Evolutionary conservation across 257 asterid species (phyloP).

Genomic region (Solanum arcanum): DNA sequence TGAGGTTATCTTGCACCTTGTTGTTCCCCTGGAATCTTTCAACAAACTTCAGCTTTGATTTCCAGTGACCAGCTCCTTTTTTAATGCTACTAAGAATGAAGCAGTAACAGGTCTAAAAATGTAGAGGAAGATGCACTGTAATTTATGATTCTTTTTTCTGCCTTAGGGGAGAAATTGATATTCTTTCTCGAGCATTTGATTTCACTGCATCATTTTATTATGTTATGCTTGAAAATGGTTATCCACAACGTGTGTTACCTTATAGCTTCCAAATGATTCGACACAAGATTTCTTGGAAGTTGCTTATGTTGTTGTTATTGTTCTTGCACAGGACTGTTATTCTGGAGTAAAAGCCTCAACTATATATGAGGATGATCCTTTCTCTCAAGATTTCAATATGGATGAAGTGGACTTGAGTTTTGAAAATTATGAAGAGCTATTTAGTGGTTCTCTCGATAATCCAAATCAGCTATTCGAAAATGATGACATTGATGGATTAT

Average conservation of each 20-base stretch:
- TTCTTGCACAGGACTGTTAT: slow-evolving; percentile 31
- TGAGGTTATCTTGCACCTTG: not conserved
- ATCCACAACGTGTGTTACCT: not conserved
- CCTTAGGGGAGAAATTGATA: not conserved
- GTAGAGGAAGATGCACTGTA: not conserved
- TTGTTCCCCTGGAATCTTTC: not conserved
- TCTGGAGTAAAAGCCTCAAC: slow-evolving; percentile 35
- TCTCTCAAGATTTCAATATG: slow-evolving; percentile 46
- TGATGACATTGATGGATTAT: slow-evolving; percentile 54
- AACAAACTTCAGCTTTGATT: not conserved
- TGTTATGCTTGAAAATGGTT: not conserved
- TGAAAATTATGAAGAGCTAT: slow-evolving; percentile 65
- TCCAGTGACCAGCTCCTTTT: not conserved
- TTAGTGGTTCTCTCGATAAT: slow-evolving; percentile 42
- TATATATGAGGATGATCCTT: slow-evolving; percentile 25
- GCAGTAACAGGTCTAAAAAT: not conserved
- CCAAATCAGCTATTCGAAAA: slow-evolving; percentile 40
- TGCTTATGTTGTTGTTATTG: slow-evolving; percentile 9
- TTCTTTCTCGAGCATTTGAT: not conserved
- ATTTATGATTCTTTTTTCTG: not conserved
- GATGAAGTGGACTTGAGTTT: slow-evolving; percentile 61
- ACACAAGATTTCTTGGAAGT: not conserved
- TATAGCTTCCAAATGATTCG: not conserved
- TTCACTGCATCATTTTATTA: not conserved
- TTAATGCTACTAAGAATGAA: not conserved